phyloP scores from a whole-genome alignment of 257 asterid genomes.

The Lycium ferocissimum region DNA sequence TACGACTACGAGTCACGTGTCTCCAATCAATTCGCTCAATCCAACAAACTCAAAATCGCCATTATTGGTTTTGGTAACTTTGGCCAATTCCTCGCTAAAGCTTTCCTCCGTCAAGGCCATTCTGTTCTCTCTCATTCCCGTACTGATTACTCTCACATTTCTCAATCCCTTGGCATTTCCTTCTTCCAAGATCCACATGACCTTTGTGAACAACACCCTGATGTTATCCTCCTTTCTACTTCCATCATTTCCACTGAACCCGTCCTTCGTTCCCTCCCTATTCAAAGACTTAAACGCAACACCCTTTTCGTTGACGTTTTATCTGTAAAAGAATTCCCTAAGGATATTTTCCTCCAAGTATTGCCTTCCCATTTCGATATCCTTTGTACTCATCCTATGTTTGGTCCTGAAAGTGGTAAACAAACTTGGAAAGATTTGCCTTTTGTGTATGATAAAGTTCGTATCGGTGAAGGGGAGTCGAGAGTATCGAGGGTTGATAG shows the following conservation, averaged over 20 bases:
- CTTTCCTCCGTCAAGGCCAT: too few relatives aligned
- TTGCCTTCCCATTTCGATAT: slow-evolving; percentile 58
- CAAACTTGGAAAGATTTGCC: neutral
- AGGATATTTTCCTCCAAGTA: neutral
- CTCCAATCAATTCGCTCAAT: slow-evolving; percentile 42
- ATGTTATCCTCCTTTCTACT: too few relatives aligned
- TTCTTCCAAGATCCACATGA: slow-evolving; percentile 65
- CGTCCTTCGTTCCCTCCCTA: slow-evolving; percentile 60
- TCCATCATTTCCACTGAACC: slow-evolving; percentile 65
- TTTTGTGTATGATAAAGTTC: slow-evolving; percentile 21
- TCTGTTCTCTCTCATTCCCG: too few relatives aligned
- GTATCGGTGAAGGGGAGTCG: slow-evolving; percentile 37
- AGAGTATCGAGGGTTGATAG: slow-evolving; percentile 52
- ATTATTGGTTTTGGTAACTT: slow-evolving; percentile 75
- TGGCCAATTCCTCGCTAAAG: slow-evolving; percentile 70
- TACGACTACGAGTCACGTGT: slow-evolving; percentile 59
- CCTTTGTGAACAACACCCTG: slow-evolving; percentile 71
- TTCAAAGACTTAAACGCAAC: slow-evolving; percentile 60
- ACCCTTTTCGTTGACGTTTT: slow-evolving; percentile 72
- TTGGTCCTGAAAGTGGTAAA: slow-evolving; percentile 28
- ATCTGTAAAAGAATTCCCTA: slow-evolving; percentile 49
- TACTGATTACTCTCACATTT: neutral
- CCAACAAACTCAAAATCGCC: slow-evolving; percentile 40
- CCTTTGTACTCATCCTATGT: slow-evolving; percentile 36
- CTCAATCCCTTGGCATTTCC: slow-evolving; percentile 55